Base-by-base conservation (phyloP, 2,329 filamentous ascomycete species). In the Ceratocystis huliohia region DNA sequence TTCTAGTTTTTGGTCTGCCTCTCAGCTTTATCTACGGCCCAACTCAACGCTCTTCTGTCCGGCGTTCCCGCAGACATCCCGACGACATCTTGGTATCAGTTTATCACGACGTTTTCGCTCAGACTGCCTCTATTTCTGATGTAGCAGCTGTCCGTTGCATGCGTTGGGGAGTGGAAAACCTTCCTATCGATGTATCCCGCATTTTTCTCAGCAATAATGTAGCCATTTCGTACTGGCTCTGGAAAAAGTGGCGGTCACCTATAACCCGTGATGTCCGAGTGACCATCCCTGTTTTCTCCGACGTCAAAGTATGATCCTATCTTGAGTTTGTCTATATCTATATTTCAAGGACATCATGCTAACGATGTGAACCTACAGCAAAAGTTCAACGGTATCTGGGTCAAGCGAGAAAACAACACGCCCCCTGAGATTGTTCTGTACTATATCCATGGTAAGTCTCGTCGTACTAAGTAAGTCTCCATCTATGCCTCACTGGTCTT, bases 141-240 rank as follows among this genome's bases (percentile, higher is more conserved):
- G 88, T 92, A 72, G 74, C 91, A 56, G 88, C 91, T 62, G 81
- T 93, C 67, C 82, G 88, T 68, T 91, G 87, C 72, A 88, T 94
- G 45, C 82, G 88, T 65, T 91, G 88, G 78, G 88, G 87, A 15
- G 93, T 93, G 73, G 82, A 85, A 30, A 82, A 83, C 69, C 84
- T 93, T 69, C 86, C 87, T 2, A 80, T 87, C 7, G 79, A 77
- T 44, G 82, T 93, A 30, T 86, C 86, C 4, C 81, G 86, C 48
- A 85, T 92, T 17, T 93, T 94, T 78, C 90, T 94, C 74, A 87
- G 85, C 5, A 90, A 87, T 75, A 74, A 77, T 41, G 88, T 94
- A 8, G 82, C 87, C 0, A 73, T 90, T 63, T 88, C 89, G 0
- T 93, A 93, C 73, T 74, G 92, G 67, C 79, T 82, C 63, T 94